phyloP scores from a whole-genome alignment of 257 asterid genomes.

The Rehmannia glutinosa region DNA sequence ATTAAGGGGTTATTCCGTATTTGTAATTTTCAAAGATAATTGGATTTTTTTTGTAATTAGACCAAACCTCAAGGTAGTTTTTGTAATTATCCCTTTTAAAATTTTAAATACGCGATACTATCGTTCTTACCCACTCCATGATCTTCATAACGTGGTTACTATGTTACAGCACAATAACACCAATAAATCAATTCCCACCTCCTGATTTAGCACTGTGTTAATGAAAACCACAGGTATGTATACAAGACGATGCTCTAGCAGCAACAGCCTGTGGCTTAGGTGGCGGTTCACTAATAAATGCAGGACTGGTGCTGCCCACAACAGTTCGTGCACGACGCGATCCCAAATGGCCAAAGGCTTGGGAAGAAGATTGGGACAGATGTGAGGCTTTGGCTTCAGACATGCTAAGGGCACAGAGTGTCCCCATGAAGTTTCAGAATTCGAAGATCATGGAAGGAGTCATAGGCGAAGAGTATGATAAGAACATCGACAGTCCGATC shows the following conservation, averaged over 20 bases:
- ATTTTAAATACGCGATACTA: too few relatives aligned
- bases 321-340: conserved; percentile 35
- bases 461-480: conserved; percentile 14
- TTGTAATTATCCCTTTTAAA: too few relatives aligned
- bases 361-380: conserved; percentile 59
- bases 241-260: conserved; percentile 43
- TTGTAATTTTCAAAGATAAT: too few relatives aligned
- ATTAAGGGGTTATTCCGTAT: too few relatives aligned
- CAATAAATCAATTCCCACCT: too few relatives aligned
- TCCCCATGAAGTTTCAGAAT: conserved; percentile 38
- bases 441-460: conserved; percentile 38
- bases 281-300: conserved; percentile 59
- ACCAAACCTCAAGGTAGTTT: too few relatives aligned
- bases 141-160: too few relatives aligned
- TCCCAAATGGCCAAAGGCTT: conserved; percentile 48
- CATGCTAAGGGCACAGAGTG: conserved; percentile 36
- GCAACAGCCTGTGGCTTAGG: conserved; percentile 55
- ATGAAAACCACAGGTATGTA: conserved; percentile 23
- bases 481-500: conserved; percentile 14
- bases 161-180: too few relatives aligned
- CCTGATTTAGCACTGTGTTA: too few relatives aligned
- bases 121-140: too few relatives aligned
- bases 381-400: conserved; percentile 36
- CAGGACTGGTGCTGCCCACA: conserved; percentile 45
- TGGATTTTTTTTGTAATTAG: too few relatives aligned